phyloP scores from a whole-genome alignment of 2,329 filamentous ascomycete species.

The Dactylellina drechsleri region DNA sequence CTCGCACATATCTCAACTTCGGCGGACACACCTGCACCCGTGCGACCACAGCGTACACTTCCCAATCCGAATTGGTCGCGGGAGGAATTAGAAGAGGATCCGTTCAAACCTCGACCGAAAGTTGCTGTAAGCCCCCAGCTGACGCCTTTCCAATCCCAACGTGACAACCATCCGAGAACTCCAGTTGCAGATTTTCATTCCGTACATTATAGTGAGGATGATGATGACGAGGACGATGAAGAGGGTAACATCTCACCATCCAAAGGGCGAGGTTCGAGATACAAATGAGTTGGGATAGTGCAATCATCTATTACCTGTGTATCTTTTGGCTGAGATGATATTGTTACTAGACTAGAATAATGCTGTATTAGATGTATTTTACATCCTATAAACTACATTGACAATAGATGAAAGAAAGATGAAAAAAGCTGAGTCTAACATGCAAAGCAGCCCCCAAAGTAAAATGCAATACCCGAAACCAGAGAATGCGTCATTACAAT shows the following conservation, averaged over 20 bases:
- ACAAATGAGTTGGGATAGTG: constrained; percentile 16
- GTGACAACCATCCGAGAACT: constrained; percentile 7
- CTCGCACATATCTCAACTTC: constrained; percentile 48
- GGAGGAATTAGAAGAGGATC: constrained; percentile 57
- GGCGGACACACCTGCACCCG: constrained; percentile 49
- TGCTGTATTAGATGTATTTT: too few relatives aligned
- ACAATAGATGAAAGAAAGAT: constrained; percentile 1
- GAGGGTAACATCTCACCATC: constrained; percentile 40
- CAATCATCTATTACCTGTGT: too few relatives aligned
- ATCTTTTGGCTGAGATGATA: too few relatives aligned
- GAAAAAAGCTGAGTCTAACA: constrained; percentile 8
- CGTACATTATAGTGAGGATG: constrained; percentile 12
- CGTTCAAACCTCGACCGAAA: constrained; percentile 58
- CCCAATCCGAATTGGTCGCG: constrained; percentile 39
- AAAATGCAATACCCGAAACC: too few relatives aligned
- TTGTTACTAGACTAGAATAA: too few relatives aligned
- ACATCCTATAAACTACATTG: too few relatives aligned
- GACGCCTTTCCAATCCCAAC: constrained; percentile 44
- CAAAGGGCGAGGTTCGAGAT: constrained; percentile 34
- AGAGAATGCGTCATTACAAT: too few relatives aligned
- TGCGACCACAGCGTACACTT: constrained; percentile 21
- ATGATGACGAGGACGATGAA: constrained; percentile 40
- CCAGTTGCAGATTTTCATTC: constrained; percentile 33
- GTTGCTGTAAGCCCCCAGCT: constrained; percentile 58
- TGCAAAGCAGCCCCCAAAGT: background rate